These are phyloP conservation scores for Hypericum androsaemum DNA, from an alignment of 345 rosid species.

Conservation along the genomic window DNA sequence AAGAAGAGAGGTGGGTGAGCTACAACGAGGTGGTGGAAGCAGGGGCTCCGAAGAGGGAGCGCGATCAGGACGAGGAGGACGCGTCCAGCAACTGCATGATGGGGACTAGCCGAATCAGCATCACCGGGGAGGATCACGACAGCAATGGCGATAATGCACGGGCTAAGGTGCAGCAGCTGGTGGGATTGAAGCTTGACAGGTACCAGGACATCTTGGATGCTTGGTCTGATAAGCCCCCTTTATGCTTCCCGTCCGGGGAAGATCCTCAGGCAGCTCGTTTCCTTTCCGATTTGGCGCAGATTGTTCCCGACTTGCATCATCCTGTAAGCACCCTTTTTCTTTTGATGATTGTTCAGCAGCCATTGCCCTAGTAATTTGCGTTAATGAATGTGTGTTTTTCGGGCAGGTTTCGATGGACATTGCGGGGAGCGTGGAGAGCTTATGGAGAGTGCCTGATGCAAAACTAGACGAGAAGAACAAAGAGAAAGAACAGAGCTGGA, in stretches of 20 bases:
- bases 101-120: too few relatives aligned
- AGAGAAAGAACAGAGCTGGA: constrained; percentile 25
- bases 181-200: constrained; percentile 64
- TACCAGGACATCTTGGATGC: constrained; percentile 67
- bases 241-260: constrained; percentile 32
- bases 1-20: constrained; percentile 73
- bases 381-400: constrained; percentile 11
- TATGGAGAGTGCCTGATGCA: constrained; percentile 55
- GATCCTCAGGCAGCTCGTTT: constrained; percentile 16
- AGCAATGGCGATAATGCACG: constrained; percentile 12
- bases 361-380: too few relatives aligned
- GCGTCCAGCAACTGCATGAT: constrained; percentile 42
- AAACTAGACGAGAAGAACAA: constrained; percentile 10
- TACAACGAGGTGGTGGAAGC: constrained; percentile 63
- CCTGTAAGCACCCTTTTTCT: neutral
- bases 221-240: constrained; percentile 78
- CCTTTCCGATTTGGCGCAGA: constrained; percentile 19
- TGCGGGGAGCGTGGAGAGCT: constrained; percentile 18
- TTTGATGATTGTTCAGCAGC: too few relatives aligned
- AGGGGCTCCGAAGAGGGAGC: neutral
- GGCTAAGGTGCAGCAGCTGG: constrained; percentile 14
- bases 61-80: constrained; percentile 8
- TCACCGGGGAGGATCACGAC: too few relatives aligned
- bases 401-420: constrained; percentile 31
- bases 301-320: constrained; percentile 59